These are phyloP conservation scores for Closterium sp. DNA, from an alignment of 139 green algal species.

Conservation along the genomic window DNA sequence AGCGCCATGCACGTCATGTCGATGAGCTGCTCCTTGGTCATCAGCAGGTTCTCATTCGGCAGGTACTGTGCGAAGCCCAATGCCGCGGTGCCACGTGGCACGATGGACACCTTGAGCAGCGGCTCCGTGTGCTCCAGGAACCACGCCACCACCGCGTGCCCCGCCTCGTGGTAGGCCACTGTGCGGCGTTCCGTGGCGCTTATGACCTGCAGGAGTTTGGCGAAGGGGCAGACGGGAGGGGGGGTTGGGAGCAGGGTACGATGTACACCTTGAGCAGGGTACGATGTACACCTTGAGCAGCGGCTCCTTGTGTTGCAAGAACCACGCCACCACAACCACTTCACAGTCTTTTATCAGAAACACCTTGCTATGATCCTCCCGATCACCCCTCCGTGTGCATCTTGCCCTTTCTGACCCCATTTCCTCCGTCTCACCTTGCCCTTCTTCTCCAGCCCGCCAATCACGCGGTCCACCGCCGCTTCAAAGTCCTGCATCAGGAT, in stretches of 20 bases:
- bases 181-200: conserved; percentile 84
- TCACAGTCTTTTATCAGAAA: too few species aligned
- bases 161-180: conserved; percentile 96
- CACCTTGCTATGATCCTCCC: background rate
- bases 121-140: conserved; percentile 96
- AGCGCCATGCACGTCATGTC: conserved; percentile 92
- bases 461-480: conserved; percentile 91
- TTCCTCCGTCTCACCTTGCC: conserved; percentile 77
- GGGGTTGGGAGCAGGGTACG: too few species aligned
- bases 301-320: conserved; percentile 93
- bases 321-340: conserved; percentile 96
- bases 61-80: conserved; percentile 99
- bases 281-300: conserved; percentile 99
- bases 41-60: conserved; percentile 95
- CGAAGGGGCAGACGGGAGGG: too few species aligned
- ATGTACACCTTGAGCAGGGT: conserved; percentile 55
- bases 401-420: background rate
- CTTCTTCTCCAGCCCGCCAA: conserved; percentile 98
- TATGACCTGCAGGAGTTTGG: conserved; percentile 56
- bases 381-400: background rate
- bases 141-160: conserved; percentile 92
- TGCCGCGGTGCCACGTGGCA: conserved; percentile 88
- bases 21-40: conserved; percentile 89
- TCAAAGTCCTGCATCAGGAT: conserved; percentile 91
- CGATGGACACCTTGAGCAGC: conserved; percentile 98